Base-by-base conservation (phyloP, 495 filamentous ascomycete species). In the Podospora comata region DNA sequence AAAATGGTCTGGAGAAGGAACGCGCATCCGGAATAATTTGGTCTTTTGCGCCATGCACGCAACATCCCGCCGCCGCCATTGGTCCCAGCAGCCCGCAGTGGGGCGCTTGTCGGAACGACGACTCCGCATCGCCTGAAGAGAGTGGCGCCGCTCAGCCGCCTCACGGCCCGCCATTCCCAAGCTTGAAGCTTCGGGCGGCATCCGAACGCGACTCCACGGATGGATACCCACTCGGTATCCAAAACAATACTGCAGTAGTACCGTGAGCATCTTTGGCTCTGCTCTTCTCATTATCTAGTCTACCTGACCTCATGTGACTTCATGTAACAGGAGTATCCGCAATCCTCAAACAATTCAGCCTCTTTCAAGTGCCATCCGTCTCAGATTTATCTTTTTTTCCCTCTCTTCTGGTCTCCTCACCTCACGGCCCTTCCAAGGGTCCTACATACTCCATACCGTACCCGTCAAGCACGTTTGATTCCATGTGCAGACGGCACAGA, bases 81-180 rank as follows among this genome's bases (percentile, higher is more conserved):
- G 67, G 67, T 54, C 62, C 67, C 65, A 39, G 53, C 57, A 26
- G 57, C 34, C 58, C 59, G 60, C 60, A 13, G 71, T 70, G 69
- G 70, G 70, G 62, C 32, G 11, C 23, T 58, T 58, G 60, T 71
- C 76, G 76, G 76, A 77, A 78, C 64, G 60, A 68, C 71, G 63
- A 71, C 75, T 78, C 76, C 76, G 76, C 75, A 73, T 77, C 75
- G 74, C 76, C 75, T 74, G 75, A 70, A 73, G 65, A 27, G 70
- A 74, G 70, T 73, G 74, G 76, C 70, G 66, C 76, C 71, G 67
- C 65, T 67, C 73, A 67, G 70, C 75, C 75, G 75, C 75, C 70
- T 77, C 66, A 20, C 76, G 76, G 76, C 63, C 76, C 76, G 76
- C 76, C 53, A 67, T 78, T 78, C 76, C 61, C 76, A 69, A 72